Conservation (phyloP, 2,329 filamentous ascomycete genomes). For the Fusarium haematococcum region DNA sequence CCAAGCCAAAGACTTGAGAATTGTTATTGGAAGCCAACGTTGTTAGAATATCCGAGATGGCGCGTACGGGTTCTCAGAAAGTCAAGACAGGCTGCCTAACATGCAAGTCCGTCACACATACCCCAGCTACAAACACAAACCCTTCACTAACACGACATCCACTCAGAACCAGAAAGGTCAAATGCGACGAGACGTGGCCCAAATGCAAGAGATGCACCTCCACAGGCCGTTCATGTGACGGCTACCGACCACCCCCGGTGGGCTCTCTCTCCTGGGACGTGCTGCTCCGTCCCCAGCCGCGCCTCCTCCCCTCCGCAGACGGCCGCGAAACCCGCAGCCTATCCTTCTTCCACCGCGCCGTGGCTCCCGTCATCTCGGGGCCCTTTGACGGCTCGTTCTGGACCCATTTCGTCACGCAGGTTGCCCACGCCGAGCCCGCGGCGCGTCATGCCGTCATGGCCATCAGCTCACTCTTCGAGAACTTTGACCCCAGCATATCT, state of each 20-base stretch:
- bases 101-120: conserved; percentile 60
- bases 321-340: conserved; percentile 48
- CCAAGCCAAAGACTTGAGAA: not conserved
- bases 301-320: conserved; percentile 37
- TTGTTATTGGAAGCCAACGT: not conserved
- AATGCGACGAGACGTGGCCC: conserved; percentile 68
- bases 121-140: not conserved
- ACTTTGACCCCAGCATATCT: conserved; percentile 37
- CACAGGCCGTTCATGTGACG: conserved; percentile 66
- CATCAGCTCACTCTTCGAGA: conserved; percentile 55
- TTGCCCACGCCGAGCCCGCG: conserved; percentile 51
- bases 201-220: conserved; percentile 62
- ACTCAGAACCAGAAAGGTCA: conserved; percentile 64
- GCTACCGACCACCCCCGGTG: conserved; percentile 56
- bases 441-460: conserved; percentile 54
- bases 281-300: conserved; percentile 45
- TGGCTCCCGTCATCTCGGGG: conserved; percentile 52
- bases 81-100: conserved; percentile 63
- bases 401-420: conserved; percentile 54
- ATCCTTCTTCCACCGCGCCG: conserved; percentile 53
- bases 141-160: not conserved
- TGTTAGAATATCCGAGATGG: conserved; percentile 22
- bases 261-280: conserved; percentile 50
- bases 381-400: conserved; percentile 55
- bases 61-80: conserved; percentile 47